Evolutionary conservation across 2,329 filamentous ascomycete species (phyloP).

Genomic region (Ceratocystis huliohia): DNA sequence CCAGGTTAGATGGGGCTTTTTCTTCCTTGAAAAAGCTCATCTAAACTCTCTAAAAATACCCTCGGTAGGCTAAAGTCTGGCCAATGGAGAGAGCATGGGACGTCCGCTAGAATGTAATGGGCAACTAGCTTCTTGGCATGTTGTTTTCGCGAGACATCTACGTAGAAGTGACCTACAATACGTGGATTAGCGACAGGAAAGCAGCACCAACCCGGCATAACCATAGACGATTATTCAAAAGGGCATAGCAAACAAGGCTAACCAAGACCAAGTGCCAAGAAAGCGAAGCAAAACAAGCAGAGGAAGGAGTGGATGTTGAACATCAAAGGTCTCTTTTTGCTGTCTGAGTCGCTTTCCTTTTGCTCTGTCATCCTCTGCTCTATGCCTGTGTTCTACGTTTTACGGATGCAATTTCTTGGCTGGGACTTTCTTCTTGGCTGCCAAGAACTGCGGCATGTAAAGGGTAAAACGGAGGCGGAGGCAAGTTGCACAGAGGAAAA

Average conservation of each 20-base stretch:
- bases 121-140: not conserved
- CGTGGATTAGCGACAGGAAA: not conserved
- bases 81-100: not conserved
- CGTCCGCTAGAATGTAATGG: not conserved
- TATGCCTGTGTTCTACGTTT: not conserved
- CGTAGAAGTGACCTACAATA: not conserved
- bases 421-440: not conserved
- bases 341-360: not conserved
- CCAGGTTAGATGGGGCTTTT: too few species aligned
- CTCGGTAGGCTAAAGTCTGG: not conserved
- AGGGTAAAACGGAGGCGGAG: not conserved
- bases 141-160: not conserved
- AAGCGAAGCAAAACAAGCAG: not conserved
- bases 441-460: constrained; percentile 4
- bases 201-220: not conserved
- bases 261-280: not conserved
- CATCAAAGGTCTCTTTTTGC: not conserved
- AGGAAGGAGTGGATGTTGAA: not conserved
- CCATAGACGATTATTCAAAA: not conserved
- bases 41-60: not conserved
- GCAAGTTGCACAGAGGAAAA: constrained; percentile 2
- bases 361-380: not conserved
- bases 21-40: not conserved
- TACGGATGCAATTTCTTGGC: constrained; percentile 2
- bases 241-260: constrained; percentile 1